Conservation (phyloP, 768 basidiomycete genomes). For the Gymnopilus dilepis region DNA sequence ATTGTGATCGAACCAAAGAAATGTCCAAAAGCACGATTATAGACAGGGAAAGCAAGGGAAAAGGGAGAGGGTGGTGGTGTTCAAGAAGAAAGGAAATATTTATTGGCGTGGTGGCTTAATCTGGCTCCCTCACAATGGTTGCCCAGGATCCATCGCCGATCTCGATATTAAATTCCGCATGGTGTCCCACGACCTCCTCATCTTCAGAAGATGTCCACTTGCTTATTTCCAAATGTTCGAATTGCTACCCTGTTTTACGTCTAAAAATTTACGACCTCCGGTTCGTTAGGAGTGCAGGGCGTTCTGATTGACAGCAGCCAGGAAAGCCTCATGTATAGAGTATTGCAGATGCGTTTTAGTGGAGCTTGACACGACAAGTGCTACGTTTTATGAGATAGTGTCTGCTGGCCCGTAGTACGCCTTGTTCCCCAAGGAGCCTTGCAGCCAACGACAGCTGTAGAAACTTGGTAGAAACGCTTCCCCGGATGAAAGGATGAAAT, state of each 20-base stretch:
- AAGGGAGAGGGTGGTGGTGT: conserved; percentile 24
- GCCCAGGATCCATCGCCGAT: conserved; percentile 28
- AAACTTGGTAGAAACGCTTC: not conserved
- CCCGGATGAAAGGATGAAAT: not conserved
- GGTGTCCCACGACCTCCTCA: conserved; percentile 21
- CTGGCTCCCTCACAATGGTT: conserved; percentile 38
- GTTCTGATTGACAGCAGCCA: conserved; percentile 7
- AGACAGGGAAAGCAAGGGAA: conserved; percentile 12
- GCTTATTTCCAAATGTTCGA: conserved; percentile 4
- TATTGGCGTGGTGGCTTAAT: conserved; percentile 28
- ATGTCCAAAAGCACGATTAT: conserved; percentile 7
- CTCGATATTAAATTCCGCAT: conserved; percentile 20
- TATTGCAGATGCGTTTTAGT: not conserved
- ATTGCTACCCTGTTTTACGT: not conserved
- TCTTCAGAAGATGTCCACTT: conserved; percentile 4
- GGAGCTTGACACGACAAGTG: not conserved
- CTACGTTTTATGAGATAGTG: not conserved
- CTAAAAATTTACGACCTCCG: conserved; percentile 5
- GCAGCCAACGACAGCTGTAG: not conserved
- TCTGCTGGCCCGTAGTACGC: not conserved
- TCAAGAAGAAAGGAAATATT: conserved; percentile 22
- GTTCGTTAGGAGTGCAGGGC: conserved; percentile 1
- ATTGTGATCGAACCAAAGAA: conserved; percentile 27
- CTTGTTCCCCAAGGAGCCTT: not conserved
- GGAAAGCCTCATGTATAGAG: too few species aligned